Percentiles rank a stretch among this genome's conserved stretches.
Conservation (phyloP, 352 stramenopile genomes). For the Phytophthora vignae region DNA sequence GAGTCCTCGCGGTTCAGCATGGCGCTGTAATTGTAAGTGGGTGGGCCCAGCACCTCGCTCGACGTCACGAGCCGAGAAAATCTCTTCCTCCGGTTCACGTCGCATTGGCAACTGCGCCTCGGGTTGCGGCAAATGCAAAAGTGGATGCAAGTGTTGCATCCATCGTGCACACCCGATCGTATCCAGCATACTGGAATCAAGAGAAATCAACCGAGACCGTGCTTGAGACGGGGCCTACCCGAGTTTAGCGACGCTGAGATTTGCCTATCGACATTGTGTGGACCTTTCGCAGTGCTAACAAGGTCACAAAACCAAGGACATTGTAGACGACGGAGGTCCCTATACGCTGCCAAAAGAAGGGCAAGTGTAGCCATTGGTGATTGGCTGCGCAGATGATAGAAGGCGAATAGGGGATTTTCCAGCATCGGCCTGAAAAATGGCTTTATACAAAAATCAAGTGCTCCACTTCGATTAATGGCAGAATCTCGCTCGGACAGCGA, state of each 20-base stretch:
- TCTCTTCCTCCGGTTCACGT: conserved; percentile 6
- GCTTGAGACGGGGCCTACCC: conserved; percentile 10
- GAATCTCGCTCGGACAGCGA: background rate
- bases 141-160: conserved; percentile 7
- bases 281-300: no score
- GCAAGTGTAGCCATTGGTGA: background rate
- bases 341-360: background rate
- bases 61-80: conserved; percentile 32
- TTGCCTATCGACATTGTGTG: background rate
- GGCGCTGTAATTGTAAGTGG: conserved; percentile 36
- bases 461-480: background rate
- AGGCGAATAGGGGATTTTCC: background rate
- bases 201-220: background rate
- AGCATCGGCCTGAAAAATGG: background rate
- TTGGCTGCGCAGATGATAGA: background rate
- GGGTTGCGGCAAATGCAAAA: conserved; percentile 20
- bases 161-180: conserved; percentile 24
- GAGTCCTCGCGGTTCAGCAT: conserved; percentile 39
- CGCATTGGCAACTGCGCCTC: conserved; percentile 24
- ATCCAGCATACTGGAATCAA: conserved; percentile 32
- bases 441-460: conserved; percentile 22
- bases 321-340: background rate
- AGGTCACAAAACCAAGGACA: background rate
- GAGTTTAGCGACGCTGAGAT: background rate
- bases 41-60: conserved; percentile 40